A percentile compares a stretch with the other conserved stretches of the same genome.
These are phyloP conservation scores for Sutorius eximius DNA, from an alignment of 1,284 basidiomycete genomes.

Conservation along the genomic window DNA sequence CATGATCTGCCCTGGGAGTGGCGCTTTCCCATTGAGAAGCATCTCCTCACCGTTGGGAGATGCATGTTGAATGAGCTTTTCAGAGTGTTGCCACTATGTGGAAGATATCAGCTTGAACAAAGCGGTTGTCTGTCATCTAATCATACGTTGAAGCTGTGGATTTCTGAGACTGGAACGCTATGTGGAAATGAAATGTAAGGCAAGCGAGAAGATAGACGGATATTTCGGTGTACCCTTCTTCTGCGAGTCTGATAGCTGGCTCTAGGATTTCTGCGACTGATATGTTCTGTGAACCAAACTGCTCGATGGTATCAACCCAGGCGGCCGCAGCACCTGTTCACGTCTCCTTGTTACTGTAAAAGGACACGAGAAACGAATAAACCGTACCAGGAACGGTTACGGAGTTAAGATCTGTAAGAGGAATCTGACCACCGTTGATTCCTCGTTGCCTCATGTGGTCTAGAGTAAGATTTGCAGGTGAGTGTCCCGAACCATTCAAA, in stretches of 20 bases:
- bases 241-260: constrained; percentile 83
- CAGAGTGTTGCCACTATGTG: constrained; percentile 70
- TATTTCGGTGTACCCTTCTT: constrained; percentile 67
- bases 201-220: not conserved
- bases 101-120: constrained; percentile 8
- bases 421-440: constrained; percentile 66
- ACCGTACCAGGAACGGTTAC: constrained; percentile 86
- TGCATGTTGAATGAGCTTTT: constrained; percentile 75
- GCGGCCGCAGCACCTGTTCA: constrained; percentile 81
- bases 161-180: constrained; percentile 79
- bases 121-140: not conserved
- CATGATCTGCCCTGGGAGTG: constrained; percentile 77
- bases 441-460: constrained; percentile 74
- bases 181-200: constrained; percentile 8
- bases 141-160: constrained; percentile 62
- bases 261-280: constrained; percentile 80
- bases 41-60: constrained; percentile 84
- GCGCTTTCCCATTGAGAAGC: constrained; percentile 80
- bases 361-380: not conserved
- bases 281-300: constrained; percentile 83
- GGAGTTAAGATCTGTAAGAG: constrained; percentile 75
- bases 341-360: not conserved
- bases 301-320: constrained; percentile 87
- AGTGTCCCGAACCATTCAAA: constrained; percentile 83
- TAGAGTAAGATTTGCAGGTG: constrained; percentile 78